Evolutionary conservation across 2,329 filamentous ascomycete genomes (phyloP).

Genomic region (Cladophialophora carrionii): DNA sequence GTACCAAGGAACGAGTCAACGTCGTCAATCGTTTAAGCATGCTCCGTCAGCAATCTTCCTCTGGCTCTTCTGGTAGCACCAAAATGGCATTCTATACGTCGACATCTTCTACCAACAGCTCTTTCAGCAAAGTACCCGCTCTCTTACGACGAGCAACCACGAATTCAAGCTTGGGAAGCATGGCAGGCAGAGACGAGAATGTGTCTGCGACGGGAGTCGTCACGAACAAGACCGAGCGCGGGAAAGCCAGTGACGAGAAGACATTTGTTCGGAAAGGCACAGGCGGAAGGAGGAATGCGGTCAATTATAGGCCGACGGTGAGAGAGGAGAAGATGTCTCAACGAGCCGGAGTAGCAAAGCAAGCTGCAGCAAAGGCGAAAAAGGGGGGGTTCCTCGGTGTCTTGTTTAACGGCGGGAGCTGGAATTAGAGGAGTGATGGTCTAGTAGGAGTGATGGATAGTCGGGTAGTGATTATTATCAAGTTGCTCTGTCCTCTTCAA

Average conservation of each 20-base stretch:
- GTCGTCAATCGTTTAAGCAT: slow-evolving; percentile 52
- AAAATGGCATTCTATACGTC: slow-evolving; percentile 38
- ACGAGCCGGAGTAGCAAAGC: slow-evolving; percentile 35
- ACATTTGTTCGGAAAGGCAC: slow-evolving; percentile 37
- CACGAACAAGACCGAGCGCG: slow-evolving; percentile 36
- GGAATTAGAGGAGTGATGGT: slow-evolving; percentile 26
- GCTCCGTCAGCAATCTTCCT: slow-evolving; percentile 51
- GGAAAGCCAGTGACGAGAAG: slow-evolving; percentile 35
- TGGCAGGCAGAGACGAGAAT: slow-evolving; percentile 31
- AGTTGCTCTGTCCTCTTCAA: background rate
- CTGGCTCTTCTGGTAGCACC: slow-evolving; percentile 31
- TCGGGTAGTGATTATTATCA: background rate
- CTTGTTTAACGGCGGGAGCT: slow-evolving; percentile 33
- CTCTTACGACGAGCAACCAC: slow-evolving; percentile 38
- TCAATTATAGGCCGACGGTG: slow-evolving; percentile 37
- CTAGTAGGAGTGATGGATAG: background rate
- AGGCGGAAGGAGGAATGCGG: slow-evolving; percentile 35
- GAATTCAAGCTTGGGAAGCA: slow-evolving; percentile 35
- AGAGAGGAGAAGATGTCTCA: slow-evolving; percentile 38
- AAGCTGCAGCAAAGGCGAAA: slow-evolving; percentile 30
- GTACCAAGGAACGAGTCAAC: slow-evolving; percentile 45
- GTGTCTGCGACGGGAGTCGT: slow-evolving; percentile 38
- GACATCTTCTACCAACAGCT: slow-evolving; percentile 19
- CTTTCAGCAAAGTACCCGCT: slow-evolving; percentile 32
- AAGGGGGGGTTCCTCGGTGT: slow-evolving; percentile 35